Base-by-base conservation (phyloP, 805 yeast genomes). In the Starmerella asiatica region DNA sequence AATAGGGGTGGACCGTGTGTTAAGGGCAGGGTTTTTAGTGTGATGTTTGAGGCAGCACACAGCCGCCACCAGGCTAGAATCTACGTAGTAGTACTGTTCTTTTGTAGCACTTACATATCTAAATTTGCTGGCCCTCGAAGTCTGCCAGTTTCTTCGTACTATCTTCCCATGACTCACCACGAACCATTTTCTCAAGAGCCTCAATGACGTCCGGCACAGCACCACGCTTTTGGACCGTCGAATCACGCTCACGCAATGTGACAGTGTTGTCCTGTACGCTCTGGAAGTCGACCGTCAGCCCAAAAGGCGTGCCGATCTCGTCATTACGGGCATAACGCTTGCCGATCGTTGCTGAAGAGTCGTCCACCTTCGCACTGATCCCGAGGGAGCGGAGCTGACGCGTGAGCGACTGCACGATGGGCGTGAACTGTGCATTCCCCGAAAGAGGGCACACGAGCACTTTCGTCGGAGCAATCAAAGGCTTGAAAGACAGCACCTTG, bases 221-320 rank as follows among this genome's bases (percentile, higher is more conserved):
- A 47, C 97, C 98, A 70, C 98, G 83, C 36, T 86, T 94, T 70
- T 88, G 98, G 60, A 76, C 79, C 27, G 97, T 91, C 41, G 93
- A 72, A 63, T 88, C 98, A 70, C 98, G 82, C 65, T 88, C 97
- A 71, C 98, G 83, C 58, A 88, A 70, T 27, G 98, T 88, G 50
- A 88, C 81, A 12, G 95, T 77, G 37, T 74, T 73, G 58, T 88
- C 96, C 58, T 79, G 73, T 47, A 81, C 73, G 39, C 94, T 78
- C 49, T 88, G 96, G 62, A 91, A 88, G 63, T 88, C 98, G 54
- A 88, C 80, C 49, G 98, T 88, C 63, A 88, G 75, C 61, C 98
- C 98, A 60, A 91, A 91, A 53, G 98, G 98, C 39, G 97, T 91
- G 63, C 98, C 98, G 58, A 88, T 72, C 68, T 88, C 98, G 64